Evolutionary conservation across 768 basidiomycete species (phyloP), one percentile per base, ranked within the genome.

Genomic region (Xanthoconium purpureum): DNA sequence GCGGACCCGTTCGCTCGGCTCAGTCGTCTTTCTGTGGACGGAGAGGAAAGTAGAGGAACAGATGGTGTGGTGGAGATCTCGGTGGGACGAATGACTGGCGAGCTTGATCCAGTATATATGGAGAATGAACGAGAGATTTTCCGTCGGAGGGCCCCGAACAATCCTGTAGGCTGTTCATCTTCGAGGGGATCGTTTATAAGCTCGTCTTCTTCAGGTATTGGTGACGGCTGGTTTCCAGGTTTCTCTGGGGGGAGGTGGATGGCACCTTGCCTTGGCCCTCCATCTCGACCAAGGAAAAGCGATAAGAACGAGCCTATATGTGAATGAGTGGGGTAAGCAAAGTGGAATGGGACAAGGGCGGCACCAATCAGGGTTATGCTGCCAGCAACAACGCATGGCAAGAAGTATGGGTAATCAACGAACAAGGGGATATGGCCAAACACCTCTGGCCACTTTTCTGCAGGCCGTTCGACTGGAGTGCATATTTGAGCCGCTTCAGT

Each of bases 221-320:
- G 72, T 14, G 78, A 74, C 37, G 78, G 75, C 15, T 69, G 66
- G 24, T 66, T 65, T 47, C 56, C 63, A 56, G 67, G 71, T 71
- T 98, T 98, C 72, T 98, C 96, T 0, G 80, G 79, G 4, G 84
- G 79, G 12, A 99, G 83, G 14, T 83, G 86, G 57, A 99, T 97
- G 0, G 87, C 84, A 5, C 92, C 89, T 62, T 89, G 83, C 52
- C 91, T 81, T 15, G 94, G 89, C 11, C 96, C 95, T 52, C 93
- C 97, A 68, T 99, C 94, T 55, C 80, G 86, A 17, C 85, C 89
- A 42, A 99, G 84, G 79, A 98, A 97, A 61, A 92, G 84, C 0
- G 88, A 87, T 33, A 98, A 78, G 50, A 97, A 61, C 5, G 92
- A 88, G n/a, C 95, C 95, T 91, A 54, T 6, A 33, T 11, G 35